Percentiles rank a stretch among this genome's conserved stretches.
phyloP scores from a whole-genome alignment of 1,139 yeast genomes.

The Yamadazyma songkhlaensis region DNA sequence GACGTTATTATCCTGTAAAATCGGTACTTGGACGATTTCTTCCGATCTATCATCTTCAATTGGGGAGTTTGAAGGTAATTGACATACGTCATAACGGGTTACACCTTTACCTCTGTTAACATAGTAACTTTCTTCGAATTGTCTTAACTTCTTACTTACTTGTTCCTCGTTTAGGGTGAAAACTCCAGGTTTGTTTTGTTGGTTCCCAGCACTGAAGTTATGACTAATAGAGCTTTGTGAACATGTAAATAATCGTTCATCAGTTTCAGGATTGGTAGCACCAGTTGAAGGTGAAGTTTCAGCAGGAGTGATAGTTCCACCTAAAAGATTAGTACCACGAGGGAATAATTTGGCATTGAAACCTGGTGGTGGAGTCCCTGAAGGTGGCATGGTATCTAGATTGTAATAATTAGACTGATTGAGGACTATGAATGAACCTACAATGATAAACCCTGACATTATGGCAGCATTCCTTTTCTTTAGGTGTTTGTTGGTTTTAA shows the following conservation, averaged over 20 bases:
- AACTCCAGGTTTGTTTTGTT: constrained; percentile 45
- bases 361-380: constrained; percentile 9
- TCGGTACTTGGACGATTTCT: constrained; percentile 78
- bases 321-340: constrained; percentile 2
- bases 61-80: constrained; percentile 87
- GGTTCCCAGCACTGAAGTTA: constrained; percentile 38
- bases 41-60: constrained; percentile 94
- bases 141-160: constrained; percentile 66
- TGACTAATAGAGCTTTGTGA: constrained; percentile 43
- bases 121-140: constrained; percentile 73
- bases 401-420: constrained; percentile 42
- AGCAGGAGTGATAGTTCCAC: neutral
- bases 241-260: constrained; percentile 37
- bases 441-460: constrained; percentile 44
- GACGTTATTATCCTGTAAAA: constrained; percentile 51
- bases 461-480: constrained; percentile 39
- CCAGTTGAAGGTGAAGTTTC: neutral
- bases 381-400: constrained; percentile 39
- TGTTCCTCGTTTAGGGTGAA: constrained; percentile 66
- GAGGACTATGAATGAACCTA: constrained; percentile 43
- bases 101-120: constrained; percentile 92
- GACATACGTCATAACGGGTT: constrained; percentile 84
- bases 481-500: constrained; percentile 12
- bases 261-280: constrained; percentile 7
- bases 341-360: constrained; percentile 6